Percentiles rank a stretch among this genome's conserved stretches.
Evolutionary conservation across 495 filamentous ascomycete genomes (phyloP).

Genomic region (Aspergillus carlsbadensis): DNA sequence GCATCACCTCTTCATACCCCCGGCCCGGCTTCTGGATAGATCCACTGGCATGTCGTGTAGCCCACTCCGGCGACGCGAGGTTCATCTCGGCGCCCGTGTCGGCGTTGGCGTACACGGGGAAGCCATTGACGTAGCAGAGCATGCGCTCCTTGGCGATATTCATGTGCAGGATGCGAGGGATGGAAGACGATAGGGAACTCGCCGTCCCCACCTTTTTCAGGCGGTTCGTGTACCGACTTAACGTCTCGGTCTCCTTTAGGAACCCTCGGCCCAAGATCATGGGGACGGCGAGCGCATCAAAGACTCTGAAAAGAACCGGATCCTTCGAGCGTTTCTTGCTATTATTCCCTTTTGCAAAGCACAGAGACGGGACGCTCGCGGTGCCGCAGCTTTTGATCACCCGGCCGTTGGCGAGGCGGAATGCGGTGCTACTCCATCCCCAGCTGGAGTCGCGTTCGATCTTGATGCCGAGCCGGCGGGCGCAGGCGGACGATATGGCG

Average conservation of each 20-base stretch:
- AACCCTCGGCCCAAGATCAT: slow-evolving; percentile 1
- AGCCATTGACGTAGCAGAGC: not conserved
- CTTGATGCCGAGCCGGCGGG: not conserved
- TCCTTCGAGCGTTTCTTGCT: not conserved
- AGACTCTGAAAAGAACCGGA: not conserved
- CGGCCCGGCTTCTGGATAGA: not conserved
- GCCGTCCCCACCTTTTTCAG: not conserved
- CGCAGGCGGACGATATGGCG: not conserved
- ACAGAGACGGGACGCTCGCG: not conserved
- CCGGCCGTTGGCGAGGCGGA: not conserved
- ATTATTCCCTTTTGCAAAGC: not conserved
- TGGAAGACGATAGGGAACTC: not conserved
- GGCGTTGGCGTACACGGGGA: slow-evolving; percentile 3
- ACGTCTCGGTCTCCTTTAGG: not conserved
- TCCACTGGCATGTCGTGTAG: not conserved
- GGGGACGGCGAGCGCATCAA: not conserved
- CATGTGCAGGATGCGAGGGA: slow-evolving; percentile 1
- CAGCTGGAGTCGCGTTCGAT: not conserved
- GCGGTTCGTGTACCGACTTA: not conserved
- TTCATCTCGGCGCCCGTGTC: slow-evolving; percentile 8
- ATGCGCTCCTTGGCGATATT: not conserved
- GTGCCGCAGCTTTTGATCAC: not conserved
- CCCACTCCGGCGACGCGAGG: not conserved
- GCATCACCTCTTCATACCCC: not conserved
- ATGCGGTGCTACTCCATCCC: not conserved